Evolutionary conservation across 805 yeast species (phyloP), one percentile per base, ranked within the genome.

Genomic region (Zygosaccharomyces siamensis): DNA sequence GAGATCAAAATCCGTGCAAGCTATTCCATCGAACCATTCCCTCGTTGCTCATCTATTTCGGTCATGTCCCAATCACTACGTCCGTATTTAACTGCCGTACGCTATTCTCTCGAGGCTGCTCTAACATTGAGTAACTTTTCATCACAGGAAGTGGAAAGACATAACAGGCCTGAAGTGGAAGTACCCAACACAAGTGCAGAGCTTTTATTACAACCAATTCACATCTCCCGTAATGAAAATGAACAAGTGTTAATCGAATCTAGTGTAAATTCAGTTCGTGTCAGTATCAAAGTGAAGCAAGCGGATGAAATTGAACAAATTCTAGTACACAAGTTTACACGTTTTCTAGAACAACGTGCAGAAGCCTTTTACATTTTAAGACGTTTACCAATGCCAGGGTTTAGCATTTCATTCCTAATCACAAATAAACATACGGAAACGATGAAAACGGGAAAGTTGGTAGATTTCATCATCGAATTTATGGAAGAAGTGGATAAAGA

Each of bases 401-500:
- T 87, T 67, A 97, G 92, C 64, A 89, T 93, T 55, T 88, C 97
- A 20, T 93, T 93, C 66, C 75, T 93, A 63, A 80, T 93, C 59
- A 92, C 98, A 39, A 93, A 92, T 70, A 83, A 83, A 71, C 99
- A 93, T 70, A 89, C 97, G 8, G 97, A 92, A 68, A 84, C 85
- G 56, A 89, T 93, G 96, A 79, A 90, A 72, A 92, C 93, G 72
- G 90, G 85, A 61, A 93, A 93, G 71, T 78, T 93, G 60, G 96
- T 93, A 39, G 99, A 93, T 69, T 93, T 93, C 68, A 90, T 93
- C 58, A 89, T 93, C 58, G 98, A 93, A 72, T 93, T 93, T 68
- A 90, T 93, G 98, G 98, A 93, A 69, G 99, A 90, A 63, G 99
- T 93, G 16, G 99, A 93, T 69, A 92, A 89, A 73, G 99, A 93